Evolutionary conservation across 441 rosid species (phyloP), one percentile per base, ranked within the genome.

Genomic region (Pelargonium myrrhifolium): DNA sequence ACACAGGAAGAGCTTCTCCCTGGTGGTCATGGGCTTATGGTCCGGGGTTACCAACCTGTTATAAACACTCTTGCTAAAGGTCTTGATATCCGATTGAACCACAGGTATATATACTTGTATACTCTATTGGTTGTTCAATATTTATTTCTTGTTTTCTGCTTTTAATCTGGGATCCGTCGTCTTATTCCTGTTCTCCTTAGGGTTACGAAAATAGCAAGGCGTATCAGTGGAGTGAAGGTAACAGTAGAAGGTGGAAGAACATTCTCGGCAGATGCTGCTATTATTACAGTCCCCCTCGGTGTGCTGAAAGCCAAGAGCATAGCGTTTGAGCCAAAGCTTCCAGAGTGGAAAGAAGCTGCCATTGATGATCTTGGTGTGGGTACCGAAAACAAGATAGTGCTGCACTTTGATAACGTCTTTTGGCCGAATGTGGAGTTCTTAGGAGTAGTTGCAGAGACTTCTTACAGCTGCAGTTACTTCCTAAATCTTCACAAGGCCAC

Each of bases 11-110:
- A 76, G 66, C 72, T 92, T 66, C 83, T 94, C 62, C 98, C 99
- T 51, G 98, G 99, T 71, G 99, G 99, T 64, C 99, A 94, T 56
- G 99, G 97, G 63, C 89, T 94, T 65, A 94, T 94, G 98, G 98
- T 92, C 18, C 80, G 97, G 82, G 98, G 97, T 59, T 94, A 94
- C 77, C 85, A 86, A 55, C 97, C 97, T 62, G 94, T 94, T 37
- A 84, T 94, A 67, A 88, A 92, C 85, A 88, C 99, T 58, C 98
- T 92, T 64, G 92, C 98, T 39, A 88, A 88, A 81, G 97, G 98
- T 55, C 94, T 94, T 45, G 94, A 92, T 77, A 81, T 92, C 65
- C 96, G 89, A 69, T 60, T 94, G 75, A 77, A 70, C 68, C 96
- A 85, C 79, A 88, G 93, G 97, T 92, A 80, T 15, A 6, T 14